These are phyloP conservation scores for Aspergillus arachidicola DNA, from an alignment of 2,329 filamentous ascomycete genomes.

Conservation along the genomic window DNA sequence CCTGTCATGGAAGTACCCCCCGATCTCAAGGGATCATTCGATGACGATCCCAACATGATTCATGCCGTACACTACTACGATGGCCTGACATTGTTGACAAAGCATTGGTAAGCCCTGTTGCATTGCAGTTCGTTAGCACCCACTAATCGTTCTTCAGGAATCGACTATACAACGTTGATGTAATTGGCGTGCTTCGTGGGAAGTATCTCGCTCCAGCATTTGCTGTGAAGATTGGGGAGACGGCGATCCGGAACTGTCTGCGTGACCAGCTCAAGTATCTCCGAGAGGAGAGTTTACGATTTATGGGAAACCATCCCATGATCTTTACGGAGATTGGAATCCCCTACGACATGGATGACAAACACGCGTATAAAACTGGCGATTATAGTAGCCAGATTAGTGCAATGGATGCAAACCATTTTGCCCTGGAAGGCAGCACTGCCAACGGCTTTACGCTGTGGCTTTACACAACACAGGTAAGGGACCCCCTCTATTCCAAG, in stretches of 20 bases:
- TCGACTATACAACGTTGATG: slow-evolving; percentile 93
- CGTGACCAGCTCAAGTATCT: slow-evolving; percentile 83
- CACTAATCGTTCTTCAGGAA: slow-evolving; percentile 57
- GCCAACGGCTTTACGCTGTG: slow-evolving; percentile 88
- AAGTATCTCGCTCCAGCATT: slow-evolving; percentile 87
- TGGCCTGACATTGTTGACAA: slow-evolving; percentile 93
- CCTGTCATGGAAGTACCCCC: slow-evolving; percentile 92
- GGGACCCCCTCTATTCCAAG: not conserved
- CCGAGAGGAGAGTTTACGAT: slow-evolving; percentile 80
- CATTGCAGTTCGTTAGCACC: not conserved
- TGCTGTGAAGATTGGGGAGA: slow-evolving; percentile 89
- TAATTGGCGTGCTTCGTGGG: slow-evolving; percentile 86
- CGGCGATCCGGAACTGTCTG: slow-evolving; percentile 91
- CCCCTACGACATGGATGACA: slow-evolving; percentile 97
- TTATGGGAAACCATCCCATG: slow-evolving; percentile 85
- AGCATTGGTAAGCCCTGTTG: slow-evolving; percentile 70
- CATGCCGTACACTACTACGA: slow-evolving; percentile 98
- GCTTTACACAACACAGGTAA: slow-evolving; percentile 75
- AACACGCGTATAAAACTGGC: slow-evolving; percentile 91
- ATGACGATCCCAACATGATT: slow-evolving; percentile 87
- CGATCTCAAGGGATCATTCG: slow-evolving; percentile 78
- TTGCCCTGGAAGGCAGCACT: slow-evolving; percentile 79
- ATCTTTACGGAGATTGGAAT: slow-evolving; percentile 95
- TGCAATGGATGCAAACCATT: slow-evolving; percentile 96
- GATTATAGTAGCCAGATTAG: slow-evolving; percentile 91